Conservation (phyloP, 192 early-diverging fungal genomes). For the Geranomyces michiganensis region DNA sequence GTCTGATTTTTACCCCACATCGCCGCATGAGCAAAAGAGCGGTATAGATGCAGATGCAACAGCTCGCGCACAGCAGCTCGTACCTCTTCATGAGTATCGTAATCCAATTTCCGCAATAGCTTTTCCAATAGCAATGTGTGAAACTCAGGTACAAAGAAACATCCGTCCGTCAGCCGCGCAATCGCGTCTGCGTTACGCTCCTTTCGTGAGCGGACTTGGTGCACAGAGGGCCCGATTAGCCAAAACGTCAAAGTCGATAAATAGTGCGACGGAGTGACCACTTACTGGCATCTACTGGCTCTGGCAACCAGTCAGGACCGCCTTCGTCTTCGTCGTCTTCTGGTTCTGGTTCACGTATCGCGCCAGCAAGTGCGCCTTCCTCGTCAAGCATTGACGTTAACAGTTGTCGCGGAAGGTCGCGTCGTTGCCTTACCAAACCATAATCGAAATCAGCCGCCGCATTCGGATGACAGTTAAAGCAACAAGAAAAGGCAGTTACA, state of each 20-base stretch:
- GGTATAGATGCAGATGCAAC: too few species aligned
- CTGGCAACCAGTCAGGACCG: conserved; percentile 22
- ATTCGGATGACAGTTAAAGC: too few species aligned
- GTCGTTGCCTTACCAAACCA: background rate
- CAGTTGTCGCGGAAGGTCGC: background rate
- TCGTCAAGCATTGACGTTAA: conserved; percentile 18
- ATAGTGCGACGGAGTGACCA: background rate
- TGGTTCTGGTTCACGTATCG: conserved; percentile 16
- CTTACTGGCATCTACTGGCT: conserved; percentile 29
- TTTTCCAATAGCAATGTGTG: conserved; percentile 18
- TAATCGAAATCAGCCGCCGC: background rate
- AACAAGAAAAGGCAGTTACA: conserved; percentile 1
- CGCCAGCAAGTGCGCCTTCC: conserved; percentile 16
- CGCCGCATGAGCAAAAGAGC: too few species aligned
- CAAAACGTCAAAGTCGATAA: background rate
- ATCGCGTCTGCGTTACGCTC: conserved; percentile 29
- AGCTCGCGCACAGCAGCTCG: background rate
- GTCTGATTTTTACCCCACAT: conserved; percentile 6
- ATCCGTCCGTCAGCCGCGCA: conserved; percentile 11
- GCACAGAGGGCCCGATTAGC: background rate
- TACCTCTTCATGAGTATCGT: conserved; percentile 25
- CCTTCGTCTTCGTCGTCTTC: conserved; percentile 14
- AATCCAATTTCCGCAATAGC: conserved; percentile 10
- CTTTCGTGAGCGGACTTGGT: background rate
- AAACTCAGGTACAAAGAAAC: conserved; percentile 19